Evolutionary conservation across 768 basidiomycete genomes (phyloP).

Genomic region (Leccinum subtestaceum): DNA sequence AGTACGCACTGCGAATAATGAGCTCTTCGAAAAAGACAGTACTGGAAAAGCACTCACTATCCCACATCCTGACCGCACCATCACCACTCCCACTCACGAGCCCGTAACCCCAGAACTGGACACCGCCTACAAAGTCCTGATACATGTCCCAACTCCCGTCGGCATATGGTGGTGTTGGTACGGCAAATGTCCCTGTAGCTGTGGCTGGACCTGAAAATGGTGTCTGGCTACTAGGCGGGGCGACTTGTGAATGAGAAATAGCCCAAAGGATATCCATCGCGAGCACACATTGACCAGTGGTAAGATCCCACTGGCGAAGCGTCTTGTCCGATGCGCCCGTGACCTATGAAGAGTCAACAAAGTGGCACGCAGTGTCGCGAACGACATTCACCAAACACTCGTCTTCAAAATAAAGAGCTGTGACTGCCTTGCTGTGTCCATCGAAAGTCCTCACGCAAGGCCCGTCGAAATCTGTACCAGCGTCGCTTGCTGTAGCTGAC

Average conservation of each 20-base stretch:
- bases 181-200: slow-evolving; percentile 64
- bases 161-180: slow-evolving; percentile 82
- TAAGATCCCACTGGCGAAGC: slow-evolving; percentile 95
- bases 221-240: slow-evolving; percentile 39
- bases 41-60: slow-evolving; percentile 59
- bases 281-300: slow-evolving; percentile 96
- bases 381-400: slow-evolving; percentile 71
- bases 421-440: slow-evolving; percentile 91
- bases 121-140: slow-evolving; percentile 94
- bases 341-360: slow-evolving; percentile 53
- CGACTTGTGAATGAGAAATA: slow-evolving; percentile 79
- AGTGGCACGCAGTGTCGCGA: background rate
- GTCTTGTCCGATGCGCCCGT: slow-evolving; percentile 99
- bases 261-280: slow-evolving; percentile 99
- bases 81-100: slow-evolving; percentile 97
- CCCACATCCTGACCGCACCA: slow-evolving; percentile 98
- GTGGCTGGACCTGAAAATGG: slow-evolving; percentile 54
- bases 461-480: slow-evolving; percentile 43
- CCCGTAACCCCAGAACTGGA: slow-evolving; percentile 99
- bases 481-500: slow-evolving; percentile 37
- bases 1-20: slow-evolving; percentile 75
- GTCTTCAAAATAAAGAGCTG: slow-evolving; percentile 93
- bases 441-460: slow-evolving; percentile 72
- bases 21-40: background rate
- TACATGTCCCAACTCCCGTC: slow-evolving; percentile 95